Evolutionary conservation across 371 early-diverging fungal genomes (phyloP).

Genomic region (Apophysomyces elegans): DNA sequence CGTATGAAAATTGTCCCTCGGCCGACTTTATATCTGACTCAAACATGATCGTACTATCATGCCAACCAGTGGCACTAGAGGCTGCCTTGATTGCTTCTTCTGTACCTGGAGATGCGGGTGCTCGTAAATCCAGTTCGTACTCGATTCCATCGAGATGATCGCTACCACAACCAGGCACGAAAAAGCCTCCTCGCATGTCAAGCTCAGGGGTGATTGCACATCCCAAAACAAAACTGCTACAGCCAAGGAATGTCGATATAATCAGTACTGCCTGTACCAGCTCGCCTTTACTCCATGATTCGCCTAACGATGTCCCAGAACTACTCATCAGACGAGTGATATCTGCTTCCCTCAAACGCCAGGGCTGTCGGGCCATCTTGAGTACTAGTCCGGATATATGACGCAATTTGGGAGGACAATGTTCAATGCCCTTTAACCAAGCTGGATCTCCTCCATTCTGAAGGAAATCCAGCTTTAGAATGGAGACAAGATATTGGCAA

Average conservation of each 20-base stretch:
- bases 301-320: constrained; percentile 28
- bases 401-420: constrained; percentile 59
- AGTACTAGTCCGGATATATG: constrained; percentile 52
- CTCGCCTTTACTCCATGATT: constrained; percentile 66
- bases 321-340: constrained; percentile 47
- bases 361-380: constrained; percentile 65
- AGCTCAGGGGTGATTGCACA: constrained; percentile 71
- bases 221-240: constrained; percentile 62
- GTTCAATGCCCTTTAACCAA: constrained; percentile 62
- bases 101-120: constrained; percentile 15
- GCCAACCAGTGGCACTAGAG: constrained; percentile 42
- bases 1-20: constrained; percentile 21
- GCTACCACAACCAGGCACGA: constrained; percentile 13
- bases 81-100: constrained; percentile 27
- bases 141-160: constrained; percentile 36
- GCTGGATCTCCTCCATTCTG: constrained; percentile 63
- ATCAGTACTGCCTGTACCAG: constrained; percentile 67
- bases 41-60: constrained; percentile 22
- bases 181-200: constrained; percentile 65
- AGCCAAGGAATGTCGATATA: constrained; percentile 59
- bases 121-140: constrained; percentile 40
- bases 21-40: constrained; percentile 11
- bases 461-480: constrained; percentile 59
- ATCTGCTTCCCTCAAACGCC: constrained; percentile 56
- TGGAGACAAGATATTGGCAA: constrained; percentile 65